Evolutionary conservation across 1,139 yeast genomes (phyloP).

Genomic region (Torulaspora pretoriensis): DNA sequence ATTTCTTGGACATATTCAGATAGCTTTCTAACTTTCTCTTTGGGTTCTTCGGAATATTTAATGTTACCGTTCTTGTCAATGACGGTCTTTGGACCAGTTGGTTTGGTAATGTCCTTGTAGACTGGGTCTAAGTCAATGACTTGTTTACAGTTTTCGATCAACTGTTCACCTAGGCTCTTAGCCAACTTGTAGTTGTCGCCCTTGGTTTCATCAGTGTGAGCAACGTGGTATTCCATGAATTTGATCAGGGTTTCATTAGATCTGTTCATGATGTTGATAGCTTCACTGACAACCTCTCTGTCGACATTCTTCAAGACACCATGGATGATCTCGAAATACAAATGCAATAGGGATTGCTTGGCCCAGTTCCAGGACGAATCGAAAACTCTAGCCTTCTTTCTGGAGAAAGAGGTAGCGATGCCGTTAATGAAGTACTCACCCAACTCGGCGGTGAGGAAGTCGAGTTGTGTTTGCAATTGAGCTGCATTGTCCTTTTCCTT

Average conservation of each 20-base stretch:
- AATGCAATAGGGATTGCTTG: conserved; percentile 88
- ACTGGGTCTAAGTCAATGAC: conserved; percentile 80
- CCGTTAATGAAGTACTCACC: conserved; percentile 95
- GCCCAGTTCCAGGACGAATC: conserved; percentile 99
- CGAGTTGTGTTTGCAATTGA: conserved; percentile 82
- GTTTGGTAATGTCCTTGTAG: conserved; percentile 88
- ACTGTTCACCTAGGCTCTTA: conserved; percentile 83
- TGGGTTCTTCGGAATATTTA: conserved; percentile 75
- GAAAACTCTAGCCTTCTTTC: conserved; percentile 90
- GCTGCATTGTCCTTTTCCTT: conserved; percentile 86
- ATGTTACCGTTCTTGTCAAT: conserved; percentile 87
- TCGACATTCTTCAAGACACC: conserved; percentile 84
- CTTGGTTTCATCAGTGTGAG: conserved; percentile 81
- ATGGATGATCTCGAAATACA: conserved; percentile 93
- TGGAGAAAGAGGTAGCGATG: conserved; percentile 82
- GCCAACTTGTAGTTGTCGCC: conserved; percentile 90
- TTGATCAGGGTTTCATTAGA: conserved; percentile 90
- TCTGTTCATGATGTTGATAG: conserved; percentile 97
- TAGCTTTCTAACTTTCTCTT: conserved; percentile 87
- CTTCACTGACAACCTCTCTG: conserved; percentile 92
- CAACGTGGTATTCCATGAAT: conserved; percentile 96
- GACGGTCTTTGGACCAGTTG: conserved; percentile 91
- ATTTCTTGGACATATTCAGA: conserved; percentile 94
- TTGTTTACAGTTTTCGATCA: conserved; percentile 92
- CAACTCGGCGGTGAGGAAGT: conserved; percentile 88